Evolutionary conservation across 2,329 filamentous ascomycete species (phyloP).

Genomic region (Trichoderma citrinoviride): DNA sequence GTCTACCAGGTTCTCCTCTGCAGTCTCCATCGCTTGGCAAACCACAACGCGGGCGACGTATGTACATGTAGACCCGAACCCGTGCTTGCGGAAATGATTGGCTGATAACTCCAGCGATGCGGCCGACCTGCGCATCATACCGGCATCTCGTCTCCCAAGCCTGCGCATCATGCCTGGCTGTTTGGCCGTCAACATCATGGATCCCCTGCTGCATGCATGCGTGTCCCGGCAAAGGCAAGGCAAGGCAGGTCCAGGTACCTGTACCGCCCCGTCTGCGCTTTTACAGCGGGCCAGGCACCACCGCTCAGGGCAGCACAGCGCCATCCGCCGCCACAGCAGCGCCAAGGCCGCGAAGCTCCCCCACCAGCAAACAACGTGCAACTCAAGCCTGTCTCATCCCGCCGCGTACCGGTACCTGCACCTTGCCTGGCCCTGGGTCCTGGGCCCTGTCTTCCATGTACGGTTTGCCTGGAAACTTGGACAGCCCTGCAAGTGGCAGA

Average conservation of each 20-base stretch:
- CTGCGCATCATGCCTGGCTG: neutral
- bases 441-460: no score
- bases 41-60: no score
- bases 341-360: neutral
- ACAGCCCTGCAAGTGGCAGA: neutral
- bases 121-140: slow-evolving; percentile 5
- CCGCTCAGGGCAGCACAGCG: neutral
- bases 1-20: no score
- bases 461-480: neutral
- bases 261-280: neutral
- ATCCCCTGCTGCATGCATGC: neutral
- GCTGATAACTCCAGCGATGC: neutral
- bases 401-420: neutral
- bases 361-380: neutral
- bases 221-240: no score
- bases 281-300: neutral
- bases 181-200: neutral
- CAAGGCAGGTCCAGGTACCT: neutral
- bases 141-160: neutral
- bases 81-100: slow-evolving; percentile 9
- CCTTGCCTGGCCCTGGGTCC: neutral
- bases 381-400: neutral
- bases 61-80: neutral
- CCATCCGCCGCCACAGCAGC: no score
- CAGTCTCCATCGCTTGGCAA: no score